A percentile compares a stretch with the other conserved stretches of the same genome.
These are phyloP conservation scores for Jacaranda mimosifolia DNA, from an alignment of 257 asterid species.

Conservation along the genomic window DNA sequence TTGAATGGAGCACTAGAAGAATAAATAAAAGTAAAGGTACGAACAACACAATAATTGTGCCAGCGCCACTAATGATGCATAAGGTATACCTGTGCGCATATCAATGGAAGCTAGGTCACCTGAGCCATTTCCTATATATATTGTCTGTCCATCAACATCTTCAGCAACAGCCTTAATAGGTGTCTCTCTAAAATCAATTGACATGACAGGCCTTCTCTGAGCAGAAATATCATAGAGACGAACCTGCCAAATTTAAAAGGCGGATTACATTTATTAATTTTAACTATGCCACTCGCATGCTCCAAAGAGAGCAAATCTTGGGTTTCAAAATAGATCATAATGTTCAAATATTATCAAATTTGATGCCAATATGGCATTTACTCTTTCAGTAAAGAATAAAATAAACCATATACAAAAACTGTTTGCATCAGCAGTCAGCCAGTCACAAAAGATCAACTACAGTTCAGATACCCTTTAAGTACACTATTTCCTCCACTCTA, in stretches of 20 bases:
- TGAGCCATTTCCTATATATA: constrained; percentile 87
- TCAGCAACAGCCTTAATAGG: constrained; percentile 80
- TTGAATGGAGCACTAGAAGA: background rate
- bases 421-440: background rate
- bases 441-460: no score
- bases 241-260: constrained; percentile 57
- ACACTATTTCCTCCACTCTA: background rate
- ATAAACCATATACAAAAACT: background rate
- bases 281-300: background rate
- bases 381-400: background rate
- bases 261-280: constrained; percentile 24
- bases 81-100: constrained; percentile 78
- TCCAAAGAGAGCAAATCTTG: constrained; percentile 20
- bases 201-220: constrained; percentile 90
- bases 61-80: background rate
- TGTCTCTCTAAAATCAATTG: constrained; percentile 86
- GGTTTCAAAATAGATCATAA: constrained; percentile 2
- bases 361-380: background rate
- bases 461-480: background rate
- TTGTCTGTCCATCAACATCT: constrained; percentile 81
- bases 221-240: constrained; percentile 94
- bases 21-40: background rate
- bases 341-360: background rate
- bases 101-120: constrained; percentile 96
- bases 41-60: background rate